Percentiles rank a stretch among this genome's conserved stretches.
phyloP scores from a whole-genome alignment of 1,139 yeast species.

The Insectozyma bohioensis region DNA sequence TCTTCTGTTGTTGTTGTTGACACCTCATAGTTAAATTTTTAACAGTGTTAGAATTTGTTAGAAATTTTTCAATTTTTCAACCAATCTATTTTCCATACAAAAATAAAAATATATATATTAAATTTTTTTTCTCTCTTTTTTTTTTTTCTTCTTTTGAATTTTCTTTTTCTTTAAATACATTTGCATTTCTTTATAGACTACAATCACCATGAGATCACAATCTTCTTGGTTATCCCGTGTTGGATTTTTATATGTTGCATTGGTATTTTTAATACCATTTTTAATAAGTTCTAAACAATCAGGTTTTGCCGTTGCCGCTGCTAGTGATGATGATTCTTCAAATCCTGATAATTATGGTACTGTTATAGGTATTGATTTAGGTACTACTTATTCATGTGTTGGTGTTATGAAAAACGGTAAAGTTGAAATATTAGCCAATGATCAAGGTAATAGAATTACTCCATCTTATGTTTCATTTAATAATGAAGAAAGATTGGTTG shows the following conservation, averaged over 20 bases:
- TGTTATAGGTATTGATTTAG: slow-evolving; percentile 85
- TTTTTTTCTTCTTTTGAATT: slow-evolving; percentile 2
- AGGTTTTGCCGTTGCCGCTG: slow-evolving; percentile 29
- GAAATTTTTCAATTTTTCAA: too few species aligned
- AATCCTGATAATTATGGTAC: slow-evolving; percentile 72
- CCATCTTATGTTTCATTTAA: slow-evolving; percentile 90
- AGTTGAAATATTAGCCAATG: slow-evolving; percentile 90
- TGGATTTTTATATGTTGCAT: slow-evolving; percentile 17
- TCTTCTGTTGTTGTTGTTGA: too few species aligned
- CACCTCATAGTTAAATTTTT: too few species aligned
- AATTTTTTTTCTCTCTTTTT: slow-evolving; percentile 1
- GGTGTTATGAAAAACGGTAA: slow-evolving; percentile 92
- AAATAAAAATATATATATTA: neutral
- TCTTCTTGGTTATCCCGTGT: slow-evolving; percentile 16
- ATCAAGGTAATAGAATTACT: slow-evolving; percentile 94
- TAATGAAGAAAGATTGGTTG: slow-evolving; percentile 83
- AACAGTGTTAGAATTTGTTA: too few species aligned
- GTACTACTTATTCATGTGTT: slow-evolving; percentile 88
- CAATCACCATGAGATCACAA: slow-evolving; percentile 11
- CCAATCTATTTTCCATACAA: neutral
- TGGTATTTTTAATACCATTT: slow-evolving; percentile 51
- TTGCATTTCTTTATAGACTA: neutral
- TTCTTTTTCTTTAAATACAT: too few species aligned
- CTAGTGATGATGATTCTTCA: slow-evolving; percentile 37
- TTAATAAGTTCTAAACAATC: slow-evolving; percentile 24